These are phyloP conservation scores for Colletotrichum musae DNA, from an alignment of 2,329 filamentous ascomycete species.

Conservation along the genomic window DNA sequence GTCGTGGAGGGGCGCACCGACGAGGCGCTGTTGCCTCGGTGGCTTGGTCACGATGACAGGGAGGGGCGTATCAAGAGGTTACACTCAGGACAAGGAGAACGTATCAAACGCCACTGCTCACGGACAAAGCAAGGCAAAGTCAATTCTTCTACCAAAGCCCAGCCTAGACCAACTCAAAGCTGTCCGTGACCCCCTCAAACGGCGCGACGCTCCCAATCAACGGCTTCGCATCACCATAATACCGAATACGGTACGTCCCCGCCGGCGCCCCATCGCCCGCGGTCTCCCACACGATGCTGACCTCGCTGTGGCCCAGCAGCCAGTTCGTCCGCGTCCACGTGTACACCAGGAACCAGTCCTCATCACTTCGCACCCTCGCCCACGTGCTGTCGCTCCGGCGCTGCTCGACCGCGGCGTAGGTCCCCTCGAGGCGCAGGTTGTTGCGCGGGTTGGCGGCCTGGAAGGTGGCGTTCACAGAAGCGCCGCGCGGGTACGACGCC, in stretches of 20 bases:
- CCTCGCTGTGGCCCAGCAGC: constrained; percentile 82
- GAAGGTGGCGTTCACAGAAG: constrained; percentile 77
- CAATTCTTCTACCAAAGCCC: too few species aligned
- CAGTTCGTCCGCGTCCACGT: constrained; percentile 82
- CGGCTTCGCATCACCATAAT: constrained; percentile 87
- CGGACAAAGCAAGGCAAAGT: too few species aligned
- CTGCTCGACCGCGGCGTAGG: constrained; percentile 83
- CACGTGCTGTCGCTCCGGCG: constrained; percentile 64
- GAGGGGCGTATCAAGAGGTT: too few species aligned
- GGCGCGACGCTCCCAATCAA: constrained; percentile 71
- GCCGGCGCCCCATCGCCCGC: constrained; percentile 58
- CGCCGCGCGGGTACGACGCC: constrained; percentile 71
- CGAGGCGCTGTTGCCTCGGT: too few species aligned
- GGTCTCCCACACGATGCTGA: constrained; percentile 85
- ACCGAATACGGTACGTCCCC: constrained; percentile 84
- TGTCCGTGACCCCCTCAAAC: constrained; percentile 78
- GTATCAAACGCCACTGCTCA: too few species aligned
- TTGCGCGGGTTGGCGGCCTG: constrained; percentile 93
- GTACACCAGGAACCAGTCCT: constrained; percentile 88
- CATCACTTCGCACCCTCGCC: constrained; percentile 78
- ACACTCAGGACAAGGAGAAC: too few species aligned
- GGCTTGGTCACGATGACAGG: too few species aligned
- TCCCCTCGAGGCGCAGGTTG: constrained; percentile 83
- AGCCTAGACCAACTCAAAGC: constrained; percentile 59
- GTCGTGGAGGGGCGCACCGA: too few species aligned